Evolutionary conservation across 805 yeast genomes (phyloP).

Genomic region (Candida odintsovae): DNA sequence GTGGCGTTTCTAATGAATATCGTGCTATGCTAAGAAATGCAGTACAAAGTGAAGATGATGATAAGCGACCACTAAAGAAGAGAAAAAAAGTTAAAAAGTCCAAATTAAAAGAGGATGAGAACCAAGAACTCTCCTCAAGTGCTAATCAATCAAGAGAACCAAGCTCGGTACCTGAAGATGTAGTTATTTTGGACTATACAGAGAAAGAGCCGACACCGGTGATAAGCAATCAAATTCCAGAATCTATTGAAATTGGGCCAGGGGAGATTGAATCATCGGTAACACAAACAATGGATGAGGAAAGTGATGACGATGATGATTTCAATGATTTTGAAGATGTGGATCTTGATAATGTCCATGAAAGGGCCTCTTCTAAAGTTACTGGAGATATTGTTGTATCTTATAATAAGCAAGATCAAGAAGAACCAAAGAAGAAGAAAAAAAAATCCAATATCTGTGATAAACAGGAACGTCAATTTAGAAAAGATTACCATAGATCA

Average conservation of each 20-base stretch:
- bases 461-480: slow-evolving; percentile 46
- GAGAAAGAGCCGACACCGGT: background rate
- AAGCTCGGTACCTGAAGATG: slow-evolving; percentile 1
- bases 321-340: slow-evolving; percentile 22
- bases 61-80: slow-evolving; percentile 13
- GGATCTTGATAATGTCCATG: slow-evolving; percentile 16
- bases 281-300: slow-evolving; percentile 23
- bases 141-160: slow-evolving; percentile 6
- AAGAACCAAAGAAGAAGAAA: slow-evolving; percentile 15
- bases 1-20: slow-evolving; percentile 17
- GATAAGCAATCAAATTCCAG: background rate
- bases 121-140: background rate
- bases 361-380: slow-evolving; percentile 15
- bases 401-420: slow-evolving; percentile 13
- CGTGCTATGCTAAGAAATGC: slow-evolving; percentile 18
- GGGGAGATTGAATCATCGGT: background rate
- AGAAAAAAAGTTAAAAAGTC: slow-evolving; percentile 8
- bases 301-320: slow-evolving; percentile 25
- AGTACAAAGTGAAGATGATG: background rate
- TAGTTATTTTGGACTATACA: background rate
- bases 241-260: background rate
- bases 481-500: slow-evolving; percentile 54
- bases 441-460: slow-evolving; percentile 32
- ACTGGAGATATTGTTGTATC: slow-evolving; percentile 13
- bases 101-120: background rate